These are phyloP conservation scores for Periconia sp. DNA, from an alignment of 2,329 filamentous ascomycete genomes.

Conservation along the genomic window DNA sequence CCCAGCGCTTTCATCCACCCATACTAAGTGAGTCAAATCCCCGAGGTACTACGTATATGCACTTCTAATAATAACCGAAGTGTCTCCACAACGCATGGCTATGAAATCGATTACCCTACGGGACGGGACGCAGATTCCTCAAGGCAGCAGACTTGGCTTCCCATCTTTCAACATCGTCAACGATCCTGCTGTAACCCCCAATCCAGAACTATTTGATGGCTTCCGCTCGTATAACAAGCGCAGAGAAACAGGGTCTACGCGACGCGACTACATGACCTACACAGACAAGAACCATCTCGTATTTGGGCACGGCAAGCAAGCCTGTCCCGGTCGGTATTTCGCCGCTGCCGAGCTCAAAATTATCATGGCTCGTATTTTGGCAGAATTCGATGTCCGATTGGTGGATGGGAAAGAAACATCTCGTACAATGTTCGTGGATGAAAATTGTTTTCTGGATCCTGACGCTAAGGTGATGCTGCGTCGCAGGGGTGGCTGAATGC, in stretches of 20 bases:
- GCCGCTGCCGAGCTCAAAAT: slow-evolving; percentile 13
- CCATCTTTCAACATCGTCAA: slow-evolving; percentile 5
- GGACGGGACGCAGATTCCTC: slow-evolving; percentile 15
- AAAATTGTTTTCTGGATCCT: slow-evolving; percentile 7
- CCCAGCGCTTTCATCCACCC: slow-evolving; percentile 13
- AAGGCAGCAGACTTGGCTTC: slow-evolving; percentile 9
- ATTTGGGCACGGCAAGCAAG: slow-evolving; percentile 16
- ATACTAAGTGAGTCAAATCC: slow-evolving; percentile 7
- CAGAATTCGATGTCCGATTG: slow-evolving; percentile 5
- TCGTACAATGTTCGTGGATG: slow-evolving; percentile 3
- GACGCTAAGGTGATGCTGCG: not conserved
- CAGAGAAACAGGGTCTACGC: slow-evolving; percentile 4
- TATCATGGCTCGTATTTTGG: slow-evolving; percentile 2
- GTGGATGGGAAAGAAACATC: slow-evolving; percentile 4
- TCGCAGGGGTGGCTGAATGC: not conserved
- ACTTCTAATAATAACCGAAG: not conserved
- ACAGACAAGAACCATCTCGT: slow-evolving; percentile 9
- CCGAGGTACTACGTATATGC: not conserved
- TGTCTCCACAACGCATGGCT: slow-evolving; percentile 10
- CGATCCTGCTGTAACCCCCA: slow-evolving; percentile 1
- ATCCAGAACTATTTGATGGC: slow-evolving; percentile 11
- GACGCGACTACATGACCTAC: not conserved
- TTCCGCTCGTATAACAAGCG: slow-evolving; percentile 12
- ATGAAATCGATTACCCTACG: slow-evolving; percentile 7
- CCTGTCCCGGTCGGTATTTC: slow-evolving; percentile 14